Percentiles rank a stretch among this genome's conserved stretches.
Conservation (phyloP, 2,329 filamentous ascomycete species). For the Cadophora luteo-olivacea region DNA sequence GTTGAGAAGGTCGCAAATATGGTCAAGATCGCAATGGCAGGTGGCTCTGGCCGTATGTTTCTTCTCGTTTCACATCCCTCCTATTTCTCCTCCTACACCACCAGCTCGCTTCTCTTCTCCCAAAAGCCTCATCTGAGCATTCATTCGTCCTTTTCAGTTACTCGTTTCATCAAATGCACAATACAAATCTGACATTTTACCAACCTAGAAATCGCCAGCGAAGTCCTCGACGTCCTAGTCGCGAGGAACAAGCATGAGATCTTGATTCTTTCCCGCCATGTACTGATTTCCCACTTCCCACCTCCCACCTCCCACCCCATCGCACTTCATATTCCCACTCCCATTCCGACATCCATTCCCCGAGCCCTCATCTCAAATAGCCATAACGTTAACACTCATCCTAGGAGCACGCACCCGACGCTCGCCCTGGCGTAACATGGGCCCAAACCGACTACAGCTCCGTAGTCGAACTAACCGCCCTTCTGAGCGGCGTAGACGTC, state of each 20-base stretch:
- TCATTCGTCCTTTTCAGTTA: no score
- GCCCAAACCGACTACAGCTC: conserved; percentile 53
- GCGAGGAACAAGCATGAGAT: conserved; percentile 59
- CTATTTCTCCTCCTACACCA: background rate
- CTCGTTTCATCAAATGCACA: background rate
- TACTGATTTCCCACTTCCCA: conserved; percentile 28
- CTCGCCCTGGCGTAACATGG: conserved; percentile 47
- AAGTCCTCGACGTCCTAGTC: conserved; percentile 58
- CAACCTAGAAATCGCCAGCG: conserved; percentile 56
- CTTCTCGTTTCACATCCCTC: background rate
- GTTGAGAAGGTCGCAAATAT: conserved; percentile 39
- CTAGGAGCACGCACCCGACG: conserved; percentile 33
- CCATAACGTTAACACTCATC: conserved; percentile 28
- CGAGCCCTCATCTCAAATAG: no score
- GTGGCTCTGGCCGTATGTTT: conserved; percentile 51
- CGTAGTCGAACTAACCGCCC: conserved; percentile 45
- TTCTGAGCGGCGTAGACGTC: conserved; percentile 56
- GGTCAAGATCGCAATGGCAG: conserved; percentile 54
- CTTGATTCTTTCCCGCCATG: conserved; percentile 56
- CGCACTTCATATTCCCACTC: background rate
- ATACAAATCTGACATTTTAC: background rate
- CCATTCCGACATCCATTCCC: background rate
- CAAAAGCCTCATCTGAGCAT: no score
- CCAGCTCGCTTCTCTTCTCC: no score
- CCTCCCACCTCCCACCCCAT: background rate